Conservation (phyloP, 75 land plant species). For the Selaginella moellendorffii region DNA sequence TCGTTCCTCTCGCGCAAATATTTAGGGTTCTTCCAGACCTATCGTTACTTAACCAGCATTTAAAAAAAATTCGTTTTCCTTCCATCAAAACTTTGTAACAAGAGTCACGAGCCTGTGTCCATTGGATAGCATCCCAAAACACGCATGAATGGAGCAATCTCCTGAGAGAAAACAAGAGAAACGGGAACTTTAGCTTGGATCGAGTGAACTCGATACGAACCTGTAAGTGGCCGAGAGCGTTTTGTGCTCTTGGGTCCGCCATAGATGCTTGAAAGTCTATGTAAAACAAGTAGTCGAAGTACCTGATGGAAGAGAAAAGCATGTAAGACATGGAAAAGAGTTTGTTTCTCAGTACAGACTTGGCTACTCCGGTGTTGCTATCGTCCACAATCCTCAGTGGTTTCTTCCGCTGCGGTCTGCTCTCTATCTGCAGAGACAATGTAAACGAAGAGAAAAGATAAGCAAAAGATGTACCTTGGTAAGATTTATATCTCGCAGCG, state of each 20-base stretch:
- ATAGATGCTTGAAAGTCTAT: conserved; percentile 97
- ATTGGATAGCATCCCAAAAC: conserved; percentile 83
- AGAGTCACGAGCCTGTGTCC: conserved; percentile 28
- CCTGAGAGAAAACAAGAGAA: conserved; percentile 27
- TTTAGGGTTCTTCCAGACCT: too few species aligned
- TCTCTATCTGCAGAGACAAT: neutral
- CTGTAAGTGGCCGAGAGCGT: conserved; percentile 79
- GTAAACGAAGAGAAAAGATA: neutral
- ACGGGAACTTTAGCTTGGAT: neutral
- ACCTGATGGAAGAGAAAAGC: conserved; percentile 34
- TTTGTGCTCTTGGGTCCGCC: conserved; percentile 72
- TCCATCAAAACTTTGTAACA: too few species aligned
- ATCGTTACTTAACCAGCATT: too few species aligned
- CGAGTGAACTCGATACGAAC: too few species aligned
- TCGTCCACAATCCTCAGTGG: neutral
- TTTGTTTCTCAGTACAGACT: neutral
- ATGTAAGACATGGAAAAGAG: neutral
- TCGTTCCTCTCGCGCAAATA: too few species aligned
- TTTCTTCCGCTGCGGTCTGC: neutral
- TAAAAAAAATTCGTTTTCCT: too few species aligned
- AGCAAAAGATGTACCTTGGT: conserved; percentile 44
- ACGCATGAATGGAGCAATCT: conserved; percentile 75
- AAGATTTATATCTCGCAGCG: conserved; percentile 61
- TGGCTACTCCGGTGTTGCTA: neutral
- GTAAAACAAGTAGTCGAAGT: conserved; percentile 81